A percentile compares a stretch with the other conserved stretches of the same genome.
Conservation (phyloP, 2,329 filamentous ascomycete species). For the Lachnellula cervina region DNA sequence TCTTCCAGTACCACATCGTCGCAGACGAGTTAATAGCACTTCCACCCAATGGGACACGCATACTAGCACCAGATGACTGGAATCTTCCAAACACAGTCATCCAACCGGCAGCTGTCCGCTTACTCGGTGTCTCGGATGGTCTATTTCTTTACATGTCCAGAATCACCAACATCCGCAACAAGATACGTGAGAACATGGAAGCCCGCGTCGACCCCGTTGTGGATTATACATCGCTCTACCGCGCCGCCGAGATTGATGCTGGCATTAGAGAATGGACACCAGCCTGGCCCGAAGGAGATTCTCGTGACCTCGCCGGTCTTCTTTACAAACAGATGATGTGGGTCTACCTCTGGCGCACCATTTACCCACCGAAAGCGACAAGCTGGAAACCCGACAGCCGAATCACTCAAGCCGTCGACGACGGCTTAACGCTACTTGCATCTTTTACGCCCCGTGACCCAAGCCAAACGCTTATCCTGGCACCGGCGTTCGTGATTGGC, state of each 20-base stretch:
- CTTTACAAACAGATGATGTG: conserved; percentile 64
- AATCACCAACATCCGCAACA: conserved; percentile 72
- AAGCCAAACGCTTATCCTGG: conserved; percentile 53
- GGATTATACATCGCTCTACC: conserved; percentile 67
- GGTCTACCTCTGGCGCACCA: conserved; percentile 58
- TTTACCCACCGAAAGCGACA: conserved; percentile 47
- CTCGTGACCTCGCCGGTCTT: conserved; percentile 49
- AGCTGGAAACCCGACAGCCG: conserved; percentile 38
- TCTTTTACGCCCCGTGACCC: conserved; percentile 54
- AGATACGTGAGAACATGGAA: conserved; percentile 63
- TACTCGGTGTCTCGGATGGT: conserved; percentile 78
- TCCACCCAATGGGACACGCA: conserved; percentile 32
- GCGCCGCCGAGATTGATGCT: conserved; percentile 70
- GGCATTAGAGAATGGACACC: conserved; percentile 72
- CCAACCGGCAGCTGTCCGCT: conserved; percentile 35
- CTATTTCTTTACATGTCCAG: conserved; percentile 74
- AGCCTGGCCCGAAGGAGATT: conserved; percentile 52
- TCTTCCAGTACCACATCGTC: conserved; percentile 78
- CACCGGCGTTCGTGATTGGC: conserved; percentile 57
- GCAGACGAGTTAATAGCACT: conserved; percentile 57
- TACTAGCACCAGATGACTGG: conserved; percentile 21
- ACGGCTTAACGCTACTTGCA: conserved; percentile 51
- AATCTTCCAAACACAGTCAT: conserved; percentile 22
- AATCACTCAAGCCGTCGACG: conserved; percentile 51
- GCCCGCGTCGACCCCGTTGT: conserved; percentile 60